These are phyloP conservation scores for Zea luxurians DNA, from an alignment of 176 grass and related monocot species.

Conservation along the genomic window DNA sequence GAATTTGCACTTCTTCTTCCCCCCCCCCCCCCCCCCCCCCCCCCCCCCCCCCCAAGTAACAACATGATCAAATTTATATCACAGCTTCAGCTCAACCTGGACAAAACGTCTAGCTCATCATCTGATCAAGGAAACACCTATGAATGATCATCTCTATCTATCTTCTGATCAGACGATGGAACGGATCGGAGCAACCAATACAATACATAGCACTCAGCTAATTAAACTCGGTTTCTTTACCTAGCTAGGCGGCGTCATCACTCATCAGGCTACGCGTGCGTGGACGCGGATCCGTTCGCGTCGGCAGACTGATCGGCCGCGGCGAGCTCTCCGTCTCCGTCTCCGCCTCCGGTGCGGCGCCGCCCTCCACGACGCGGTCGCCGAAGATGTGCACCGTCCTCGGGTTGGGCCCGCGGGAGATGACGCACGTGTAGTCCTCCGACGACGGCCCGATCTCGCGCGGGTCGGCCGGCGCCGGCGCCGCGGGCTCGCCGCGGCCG, in stretches of 20 bases:
- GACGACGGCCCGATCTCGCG: constrained; percentile 49
- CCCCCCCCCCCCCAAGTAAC: no score
- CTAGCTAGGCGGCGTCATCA: constrained; percentile 25
- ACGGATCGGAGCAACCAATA: background rate
- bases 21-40: no score
- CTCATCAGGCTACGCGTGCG: background rate
- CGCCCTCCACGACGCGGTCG: constrained; percentile 56
- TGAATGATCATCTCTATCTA: background rate
- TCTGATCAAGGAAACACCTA: constrained; percentile 28
- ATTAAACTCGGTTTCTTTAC: constrained; percentile 24
- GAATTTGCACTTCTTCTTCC: background rate
- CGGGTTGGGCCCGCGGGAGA: constrained; percentile 57
- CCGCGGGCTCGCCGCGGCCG: background rate
- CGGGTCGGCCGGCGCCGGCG: background rate
- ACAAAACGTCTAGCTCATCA: constrained; percentile 25
- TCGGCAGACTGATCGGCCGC: constrained; percentile 11
- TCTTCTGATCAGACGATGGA: constrained; percentile 37
- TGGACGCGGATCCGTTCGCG: no score
- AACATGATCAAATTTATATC: constrained; percentile 19
- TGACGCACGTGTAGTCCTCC: constrained; percentile 82
- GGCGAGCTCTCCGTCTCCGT: constrained; percentile 49
- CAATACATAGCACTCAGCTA: constrained; percentile 28
- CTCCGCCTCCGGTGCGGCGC: background rate
- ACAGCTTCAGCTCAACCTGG: constrained; percentile 40
- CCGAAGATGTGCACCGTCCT: constrained; percentile 64